Conservation (phyloP, 2,329 filamentous ascomycete species). For the Aspergillus thermomutatus region DNA sequence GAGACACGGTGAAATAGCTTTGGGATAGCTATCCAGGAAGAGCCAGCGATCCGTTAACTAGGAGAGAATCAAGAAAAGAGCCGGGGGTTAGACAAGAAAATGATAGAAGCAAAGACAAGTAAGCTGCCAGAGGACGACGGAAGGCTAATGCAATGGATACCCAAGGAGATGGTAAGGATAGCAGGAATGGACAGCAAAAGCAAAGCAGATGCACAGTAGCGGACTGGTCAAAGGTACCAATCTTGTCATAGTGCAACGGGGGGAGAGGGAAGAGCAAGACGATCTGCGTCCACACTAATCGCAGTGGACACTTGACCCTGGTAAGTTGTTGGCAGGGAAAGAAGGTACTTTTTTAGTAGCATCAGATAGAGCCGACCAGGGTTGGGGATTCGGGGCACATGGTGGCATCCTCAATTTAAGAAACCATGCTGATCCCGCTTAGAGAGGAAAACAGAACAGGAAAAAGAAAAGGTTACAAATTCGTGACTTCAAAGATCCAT, state of each 20-base stretch:
- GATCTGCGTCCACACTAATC: conserved; percentile 1
- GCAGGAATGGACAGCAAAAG: conserved; percentile 4
- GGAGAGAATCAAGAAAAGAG: conserved; percentile 1
- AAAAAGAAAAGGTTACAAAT: conserved; percentile 1
- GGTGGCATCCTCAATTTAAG: neutral
- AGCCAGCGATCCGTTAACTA: neutral
- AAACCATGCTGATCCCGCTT: neutral
- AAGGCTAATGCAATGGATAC: conserved; percentile 8
- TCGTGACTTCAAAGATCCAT: neutral
- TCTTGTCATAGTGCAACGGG: neutral
- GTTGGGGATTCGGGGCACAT: neutral
- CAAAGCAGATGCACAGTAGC: neutral
- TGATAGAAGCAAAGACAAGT: neutral
- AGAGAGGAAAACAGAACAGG: conserved; percentile 3
- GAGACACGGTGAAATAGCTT: neutral
- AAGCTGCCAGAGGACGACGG: neutral
- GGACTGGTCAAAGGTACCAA: neutral
- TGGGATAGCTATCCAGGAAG: neutral
- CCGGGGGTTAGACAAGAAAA: neutral
- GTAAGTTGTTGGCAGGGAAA: conserved; percentile 1
- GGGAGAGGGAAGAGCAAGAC: neutral
- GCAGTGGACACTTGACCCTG: conserved; percentile 3
- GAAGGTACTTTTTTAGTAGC: neutral
- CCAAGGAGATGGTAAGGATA: conserved; percentile 14
- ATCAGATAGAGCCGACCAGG: neutral